These are phyloP conservation scores for Seiridium cupressi DNA, from an alignment of 2,329 filamentous ascomycete genomes.

Conservation along the genomic window DNA sequence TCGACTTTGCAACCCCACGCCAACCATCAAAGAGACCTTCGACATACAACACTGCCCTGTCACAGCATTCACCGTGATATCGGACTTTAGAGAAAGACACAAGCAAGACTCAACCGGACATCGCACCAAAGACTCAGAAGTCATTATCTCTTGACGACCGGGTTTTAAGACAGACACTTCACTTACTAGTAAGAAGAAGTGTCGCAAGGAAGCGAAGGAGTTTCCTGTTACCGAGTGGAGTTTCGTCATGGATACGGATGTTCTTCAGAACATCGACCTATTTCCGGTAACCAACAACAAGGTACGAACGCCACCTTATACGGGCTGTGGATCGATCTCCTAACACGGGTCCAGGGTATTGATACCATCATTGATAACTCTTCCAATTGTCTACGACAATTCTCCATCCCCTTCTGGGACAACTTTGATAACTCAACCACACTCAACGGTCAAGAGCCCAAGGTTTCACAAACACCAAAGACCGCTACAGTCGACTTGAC, in stretches of 20 bases:
- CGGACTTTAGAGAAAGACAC: background rate
- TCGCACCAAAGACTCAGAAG: no score
- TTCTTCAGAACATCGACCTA: slow-evolving; percentile 33
- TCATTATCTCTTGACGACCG: no score
- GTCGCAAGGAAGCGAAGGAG: background rate
- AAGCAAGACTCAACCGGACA: no score
- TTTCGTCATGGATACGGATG: slow-evolving; percentile 33
- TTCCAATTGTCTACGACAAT: slow-evolving; percentile 27
- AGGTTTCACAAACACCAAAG: slow-evolving; percentile 23
- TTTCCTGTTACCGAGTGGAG: background rate
- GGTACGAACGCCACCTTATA: slow-evolving; percentile 17
- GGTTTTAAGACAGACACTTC: background rate
- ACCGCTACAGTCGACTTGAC: slow-evolving; percentile 20
- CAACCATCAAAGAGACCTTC: background rate
- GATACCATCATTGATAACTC: slow-evolving; percentile 29
- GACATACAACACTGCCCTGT: background rate
- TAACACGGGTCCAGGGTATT: slow-evolving; percentile 21
- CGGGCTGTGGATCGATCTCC: background rate
- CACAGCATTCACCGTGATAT: background rate
- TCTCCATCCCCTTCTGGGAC: slow-evolving; percentile 32
- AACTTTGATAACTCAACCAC: slow-evolving; percentile 23
- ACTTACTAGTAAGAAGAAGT: background rate
- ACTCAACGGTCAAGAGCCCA: slow-evolving; percentile 8
- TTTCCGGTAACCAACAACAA: slow-evolving; percentile 29
- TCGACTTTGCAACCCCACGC: background rate